phyloP scores from a whole-genome alignment of 2,329 filamentous ascomycete species.

The Curvularia verruculosa region DNA sequence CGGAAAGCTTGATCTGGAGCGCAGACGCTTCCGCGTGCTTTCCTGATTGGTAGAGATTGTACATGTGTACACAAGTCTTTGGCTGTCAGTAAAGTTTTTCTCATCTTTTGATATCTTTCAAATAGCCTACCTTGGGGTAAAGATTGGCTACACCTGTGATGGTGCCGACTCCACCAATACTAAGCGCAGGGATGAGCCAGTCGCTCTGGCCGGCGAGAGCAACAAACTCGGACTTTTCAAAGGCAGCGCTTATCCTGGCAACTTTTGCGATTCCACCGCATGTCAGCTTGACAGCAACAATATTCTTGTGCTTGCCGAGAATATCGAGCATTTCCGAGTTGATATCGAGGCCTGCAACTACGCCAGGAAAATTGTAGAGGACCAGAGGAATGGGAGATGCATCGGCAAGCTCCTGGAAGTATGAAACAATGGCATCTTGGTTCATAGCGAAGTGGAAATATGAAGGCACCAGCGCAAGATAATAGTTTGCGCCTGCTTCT shows the following conservation, averaged over 20 bases:
- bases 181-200: constrained; percentile 62
- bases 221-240: constrained; percentile 47
- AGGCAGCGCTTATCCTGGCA: constrained; percentile 47
- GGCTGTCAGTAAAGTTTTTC: constrained; percentile 7
- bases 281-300: constrained; percentile 49
- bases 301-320: constrained; percentile 45
- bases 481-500: constrained; percentile 49
- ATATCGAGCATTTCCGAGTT: constrained; percentile 51
- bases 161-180: constrained; percentile 64
- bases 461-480: constrained; percentile 48
- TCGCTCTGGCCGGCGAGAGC: constrained; percentile 53
- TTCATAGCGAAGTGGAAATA: constrained; percentile 52
- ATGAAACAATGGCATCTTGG: constrained; percentile 44
- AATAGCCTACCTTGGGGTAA: constrained; percentile 56
- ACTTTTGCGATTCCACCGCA: constrained; percentile 53
- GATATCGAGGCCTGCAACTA: constrained; percentile 53
- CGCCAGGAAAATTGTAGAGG: constrained; percentile 57
- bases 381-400: constrained; percentile 52
- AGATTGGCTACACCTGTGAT: constrained; percentile 69
- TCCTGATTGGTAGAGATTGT: constrained; percentile 56
- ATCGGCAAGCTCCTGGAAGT: constrained; percentile 48
- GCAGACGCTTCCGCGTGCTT: constrained; percentile 56
- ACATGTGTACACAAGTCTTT: constrained; percentile 54
- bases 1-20: constrained; percentile 59
- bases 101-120: background rate